These are phyloP conservation scores for Fusarium lateritium DNA, from an alignment of 2,329 filamentous ascomycete genomes.

Conservation along the genomic window DNA sequence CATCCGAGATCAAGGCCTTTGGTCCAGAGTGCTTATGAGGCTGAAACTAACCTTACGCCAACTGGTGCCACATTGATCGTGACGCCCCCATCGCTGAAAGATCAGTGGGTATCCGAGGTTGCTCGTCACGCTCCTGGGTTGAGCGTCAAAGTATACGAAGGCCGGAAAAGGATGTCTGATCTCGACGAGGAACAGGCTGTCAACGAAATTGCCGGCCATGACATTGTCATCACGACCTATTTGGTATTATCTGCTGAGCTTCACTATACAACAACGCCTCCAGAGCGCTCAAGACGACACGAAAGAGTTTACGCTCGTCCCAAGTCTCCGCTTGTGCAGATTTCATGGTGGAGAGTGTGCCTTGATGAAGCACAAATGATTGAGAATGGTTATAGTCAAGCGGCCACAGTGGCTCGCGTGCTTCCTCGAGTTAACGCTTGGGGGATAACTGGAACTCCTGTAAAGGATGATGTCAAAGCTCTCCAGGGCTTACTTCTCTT, in stretches of 20 bases:
- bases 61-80: conserved; percentile 74
- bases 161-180: conserved; percentile 57
- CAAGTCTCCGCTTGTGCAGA: conserved; percentile 82
- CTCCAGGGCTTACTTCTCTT: conserved; percentile 87
- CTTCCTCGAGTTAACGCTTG: conserved; percentile 90
- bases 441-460: conserved; percentile 90
- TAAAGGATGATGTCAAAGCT: conserved; percentile 84
- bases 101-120: conserved; percentile 75
- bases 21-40: conserved; percentile 44
- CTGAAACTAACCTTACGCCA: conserved; percentile 59
- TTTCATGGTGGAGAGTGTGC: conserved; percentile 90
- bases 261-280: conserved; percentile 79
- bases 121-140: conserved; percentile 70
- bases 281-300: conserved; percentile 77
- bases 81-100: conserved; percentile 68
- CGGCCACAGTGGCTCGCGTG: conserved; percentile 82
- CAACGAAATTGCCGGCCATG: conserved; percentile 63
- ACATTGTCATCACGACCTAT: conserved; percentile 77
- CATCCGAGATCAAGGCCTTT: conserved; percentile 63
- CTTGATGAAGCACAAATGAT: conserved; percentile 92
- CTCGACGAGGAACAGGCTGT: conserved; percentile 59
- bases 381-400: conserved; percentile 87
- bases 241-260: conserved; percentile 84
- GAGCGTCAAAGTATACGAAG: conserved; percentile 70
- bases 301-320: conserved; percentile 75